Percentiles rank a stretch among this genome's conserved stretches.
phyloP scores from a whole-genome alignment of 495 filamentous ascomycete genomes.

The Hypoxylon fuscum region DNA sequence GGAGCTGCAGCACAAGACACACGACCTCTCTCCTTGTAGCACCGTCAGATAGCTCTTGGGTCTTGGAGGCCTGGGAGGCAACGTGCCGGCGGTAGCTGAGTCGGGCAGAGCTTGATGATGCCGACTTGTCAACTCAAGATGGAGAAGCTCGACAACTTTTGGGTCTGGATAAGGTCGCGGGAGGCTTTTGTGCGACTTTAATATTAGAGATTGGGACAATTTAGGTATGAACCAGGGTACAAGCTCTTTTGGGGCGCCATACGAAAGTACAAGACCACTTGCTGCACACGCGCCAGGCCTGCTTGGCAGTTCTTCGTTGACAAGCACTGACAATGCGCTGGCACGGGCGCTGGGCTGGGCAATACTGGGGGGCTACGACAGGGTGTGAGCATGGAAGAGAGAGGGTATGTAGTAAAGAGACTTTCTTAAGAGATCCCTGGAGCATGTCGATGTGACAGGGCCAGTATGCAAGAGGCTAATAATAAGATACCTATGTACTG shows the following conservation, averaged over 20 bases:
- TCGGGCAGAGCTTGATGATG: constrained; percentile 44
- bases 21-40: constrained; percentile 47
- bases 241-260: constrained; percentile 44
- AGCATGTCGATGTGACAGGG: constrained; percentile 40
- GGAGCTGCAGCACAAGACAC: constrained; percentile 53
- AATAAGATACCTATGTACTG: too few species aligned
- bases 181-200: constrained; percentile 64
- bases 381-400: constrained; percentile 37
- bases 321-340: constrained; percentile 45
- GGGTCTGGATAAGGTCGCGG: constrained; percentile 55
- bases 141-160: constrained; percentile 53
- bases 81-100: constrained; percentile 46
- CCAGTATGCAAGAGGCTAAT: constrained; percentile 40
- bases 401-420: constrained; percentile 28
- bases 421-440: constrained; percentile 34
- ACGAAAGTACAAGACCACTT: constrained; percentile 50
- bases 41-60: constrained; percentile 43
- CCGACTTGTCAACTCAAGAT: constrained; percentile 44
- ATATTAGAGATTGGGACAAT: constrained; percentile 48
- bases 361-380: constrained; percentile 28
- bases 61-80: constrained; percentile 44
- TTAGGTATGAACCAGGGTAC: constrained; percentile 46
- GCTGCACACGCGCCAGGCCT: constrained; percentile 39
- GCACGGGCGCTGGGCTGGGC: constrained; percentile 39
- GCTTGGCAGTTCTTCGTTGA: constrained; percentile 45